Conservation (phyloP, 2,329 filamentous ascomycete genomes). For the Magnaporthales sp. region DNA sequence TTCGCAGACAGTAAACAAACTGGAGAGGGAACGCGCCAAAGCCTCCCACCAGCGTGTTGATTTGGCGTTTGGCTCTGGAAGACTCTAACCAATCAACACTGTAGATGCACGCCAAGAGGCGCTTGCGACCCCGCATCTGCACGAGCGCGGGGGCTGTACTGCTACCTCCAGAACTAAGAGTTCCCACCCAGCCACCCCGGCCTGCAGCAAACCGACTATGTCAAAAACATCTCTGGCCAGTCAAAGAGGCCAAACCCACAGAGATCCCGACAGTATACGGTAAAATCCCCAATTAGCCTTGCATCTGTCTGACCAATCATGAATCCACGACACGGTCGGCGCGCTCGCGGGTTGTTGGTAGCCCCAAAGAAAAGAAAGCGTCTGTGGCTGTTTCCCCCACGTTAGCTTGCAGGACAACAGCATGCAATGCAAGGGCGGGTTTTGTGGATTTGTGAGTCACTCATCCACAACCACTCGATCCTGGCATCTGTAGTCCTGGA, state of each 20-base stretch:
- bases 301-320: slow-evolving; percentile 13
- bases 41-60: background rate
- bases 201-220: background rate
- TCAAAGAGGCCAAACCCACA: background rate
- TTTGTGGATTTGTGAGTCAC: slow-evolving; percentile 18
- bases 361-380: background rate
- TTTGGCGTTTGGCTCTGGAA: background rate
- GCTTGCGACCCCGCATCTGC: slow-evolving; percentile 1
- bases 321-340: slow-evolving; percentile 15
- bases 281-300: background rate
- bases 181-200: background rate
- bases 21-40: background rate
- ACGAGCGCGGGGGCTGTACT: background rate
- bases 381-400: background rate
- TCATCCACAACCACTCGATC: slow-evolving; percentile 18
- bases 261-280: background rate
- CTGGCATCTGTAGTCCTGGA: slow-evolving; percentile 11
- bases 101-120: background rate
- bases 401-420: background rate
- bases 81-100: background rate
- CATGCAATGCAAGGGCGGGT: slow-evolving; percentile 2
- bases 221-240: background rate
- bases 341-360: slow-evolving; percentile 11
- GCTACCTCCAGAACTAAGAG: background rate
- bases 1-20: background rate